phyloP scores from a whole-genome alignment of 768 basidiomycete genomes.

The Panaeolus papilionaceus region DNA sequence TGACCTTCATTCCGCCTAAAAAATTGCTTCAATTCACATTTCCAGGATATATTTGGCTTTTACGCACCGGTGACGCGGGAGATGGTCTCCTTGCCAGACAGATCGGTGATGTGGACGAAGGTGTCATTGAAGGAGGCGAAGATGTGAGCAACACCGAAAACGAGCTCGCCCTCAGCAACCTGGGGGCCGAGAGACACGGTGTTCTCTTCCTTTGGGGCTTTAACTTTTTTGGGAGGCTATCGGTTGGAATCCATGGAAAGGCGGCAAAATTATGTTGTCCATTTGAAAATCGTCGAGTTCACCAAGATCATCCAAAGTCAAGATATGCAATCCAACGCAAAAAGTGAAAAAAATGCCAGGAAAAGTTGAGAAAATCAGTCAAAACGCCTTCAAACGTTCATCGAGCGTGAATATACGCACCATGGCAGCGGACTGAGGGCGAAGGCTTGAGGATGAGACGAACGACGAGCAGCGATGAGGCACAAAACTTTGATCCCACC shows the following conservation, averaged over 20 bases:
- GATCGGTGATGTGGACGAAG: slow-evolving; percentile 98
- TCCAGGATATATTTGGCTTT: background rate
- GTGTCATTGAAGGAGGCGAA: slow-evolving; percentile 99
- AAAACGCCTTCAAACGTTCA: slow-evolving; percentile 7
- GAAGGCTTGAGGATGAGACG: slow-evolving; percentile 42
- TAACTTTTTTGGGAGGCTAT: slow-evolving; percentile 86
- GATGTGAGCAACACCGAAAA: slow-evolving; percentile 98
- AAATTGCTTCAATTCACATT: background rate
- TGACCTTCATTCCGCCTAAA: slow-evolving; percentile 98
- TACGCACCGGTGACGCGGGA: slow-evolving; percentile 92
- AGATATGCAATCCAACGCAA: slow-evolving; percentile 8
- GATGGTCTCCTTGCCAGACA: slow-evolving; percentile 99
- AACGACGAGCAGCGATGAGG: slow-evolving; percentile 31
- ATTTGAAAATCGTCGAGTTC: background rate
- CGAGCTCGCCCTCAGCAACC: slow-evolving; percentile 94
- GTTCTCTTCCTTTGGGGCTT: slow-evolving; percentile 79
- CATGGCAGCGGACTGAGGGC: slow-evolving; percentile 41
- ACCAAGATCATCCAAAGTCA: slow-evolving; percentile 10
- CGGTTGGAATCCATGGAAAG: slow-evolving; percentile 52
- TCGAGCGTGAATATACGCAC: slow-evolving; percentile 35
- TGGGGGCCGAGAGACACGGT: slow-evolving; percentile 94
- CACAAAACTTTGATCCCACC: slow-evolving; percentile 11
- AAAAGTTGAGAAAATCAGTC: slow-evolving; percentile 9
- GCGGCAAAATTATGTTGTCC: background rate
- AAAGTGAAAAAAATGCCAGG: background rate